phyloP scores from a whole-genome alignment of 2,329 filamentous ascomycete species.

The Aspergillus pseudonomiae region DNA sequence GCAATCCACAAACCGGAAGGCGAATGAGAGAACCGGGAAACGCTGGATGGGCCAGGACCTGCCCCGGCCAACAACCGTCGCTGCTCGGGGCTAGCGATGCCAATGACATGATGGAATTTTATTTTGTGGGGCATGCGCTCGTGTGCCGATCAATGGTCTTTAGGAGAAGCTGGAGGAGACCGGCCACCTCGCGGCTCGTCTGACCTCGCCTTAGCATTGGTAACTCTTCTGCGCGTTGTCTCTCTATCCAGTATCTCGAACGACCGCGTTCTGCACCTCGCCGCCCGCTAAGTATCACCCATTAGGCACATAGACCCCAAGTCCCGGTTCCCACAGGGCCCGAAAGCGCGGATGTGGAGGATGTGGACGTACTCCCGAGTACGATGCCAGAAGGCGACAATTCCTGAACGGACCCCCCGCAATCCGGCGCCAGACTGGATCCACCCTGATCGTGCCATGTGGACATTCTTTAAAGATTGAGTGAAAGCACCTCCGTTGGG shows the following conservation, averaged over 20 bases:
- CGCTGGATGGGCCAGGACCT: neutral
- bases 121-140: neutral
- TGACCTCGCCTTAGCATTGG: neutral
- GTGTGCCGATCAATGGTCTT: neutral
- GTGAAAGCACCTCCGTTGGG: neutral
- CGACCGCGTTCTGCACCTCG: neutral
- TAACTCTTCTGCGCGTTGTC: neutral
- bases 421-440: neutral
- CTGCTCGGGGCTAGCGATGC: too few species aligned
- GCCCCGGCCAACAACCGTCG: neutral
- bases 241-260: neutral
- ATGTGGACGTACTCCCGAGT: neutral
- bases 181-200: neutral
- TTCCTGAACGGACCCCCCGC: neutral
- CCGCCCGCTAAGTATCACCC: too few species aligned
- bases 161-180: neutral
- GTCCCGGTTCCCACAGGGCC: too few species aligned
- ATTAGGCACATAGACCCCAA: too few species aligned
- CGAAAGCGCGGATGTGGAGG: neutral
- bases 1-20: neutral
- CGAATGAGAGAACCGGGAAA: neutral
- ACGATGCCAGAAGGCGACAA: neutral
- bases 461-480: neutral
- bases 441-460: neutral
- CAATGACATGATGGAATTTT: neutral